Evolutionary conservation across 2,329 filamentous ascomycete species (phyloP), one percentile per base, ranked within the genome.

Genomic region (Trichoderma arundinaceum): DNA sequence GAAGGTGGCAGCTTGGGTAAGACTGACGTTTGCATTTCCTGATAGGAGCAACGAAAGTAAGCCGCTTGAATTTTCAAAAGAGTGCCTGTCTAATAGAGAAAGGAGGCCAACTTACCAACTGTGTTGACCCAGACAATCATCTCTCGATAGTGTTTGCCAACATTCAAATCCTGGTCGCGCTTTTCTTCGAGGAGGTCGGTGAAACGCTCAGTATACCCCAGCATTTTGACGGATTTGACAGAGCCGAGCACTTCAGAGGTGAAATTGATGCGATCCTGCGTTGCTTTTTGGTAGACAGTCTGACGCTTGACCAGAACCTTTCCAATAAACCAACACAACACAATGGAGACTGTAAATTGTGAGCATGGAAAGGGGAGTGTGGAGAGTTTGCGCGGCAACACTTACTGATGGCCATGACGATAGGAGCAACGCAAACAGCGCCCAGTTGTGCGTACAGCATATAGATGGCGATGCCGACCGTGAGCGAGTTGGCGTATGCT

Each of bases 161-260:
- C 64, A 2, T 61, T 57, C 28, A 76, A 66, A 17, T 76, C 74
- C 1, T 74, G 60, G 12, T 71, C 68, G 10, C 74, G 68, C 44
- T 71, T 74, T 17, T 69, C 59, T 12, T 68, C 63, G 59, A 76
- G 72, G 0, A 74, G 61, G 2, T 60, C 57, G 1, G 66, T 63
- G 12, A 76, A 74, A 9, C 67, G 68, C 22, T 75, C 72, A 1
- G 74, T 70, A 7, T 73, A 68, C 0, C 75, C 75, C 1, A 76
- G 69, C 74, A 77, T 77, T 56, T 77, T 77, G n/a, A 76, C 71
- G 0, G 73, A 68, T 15, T 77, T 77, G 32, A 77, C 73, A 0
- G 73, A 76, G 3, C 72, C 66, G 7, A 77, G 65, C 1, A 75
- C 70, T 32, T 76, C 72, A 0, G 74, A 73, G 1, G 74, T 77